Conservation (phyloP, 805 yeast species). For the Wickerhamiella azymoides region DNA sequence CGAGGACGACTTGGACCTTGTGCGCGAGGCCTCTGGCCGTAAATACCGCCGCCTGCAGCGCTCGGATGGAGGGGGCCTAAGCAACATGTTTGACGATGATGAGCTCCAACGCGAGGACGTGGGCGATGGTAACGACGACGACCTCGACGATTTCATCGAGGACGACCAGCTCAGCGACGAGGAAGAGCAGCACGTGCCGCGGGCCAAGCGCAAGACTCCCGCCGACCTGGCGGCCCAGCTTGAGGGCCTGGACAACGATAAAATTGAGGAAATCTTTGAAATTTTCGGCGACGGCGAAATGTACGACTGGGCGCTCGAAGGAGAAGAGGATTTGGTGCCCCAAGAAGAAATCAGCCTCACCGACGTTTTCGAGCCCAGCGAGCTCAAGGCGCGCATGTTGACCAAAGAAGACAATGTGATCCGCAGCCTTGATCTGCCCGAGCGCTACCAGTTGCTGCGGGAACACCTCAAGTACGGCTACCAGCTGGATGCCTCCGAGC, state of each 20-base stretch:
- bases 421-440: slow-evolving; percentile 80
- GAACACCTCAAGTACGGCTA: slow-evolving; percentile 52
- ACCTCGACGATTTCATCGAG: slow-evolving; percentile 92
- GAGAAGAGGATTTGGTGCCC: slow-evolving; percentile 39
- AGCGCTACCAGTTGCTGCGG: slow-evolving; percentile 73
- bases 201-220: slow-evolving; percentile 9
- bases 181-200: slow-evolving; percentile 29
- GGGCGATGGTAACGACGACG: slow-evolving; percentile 32
- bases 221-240: slow-evolving; percentile 20
- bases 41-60: slow-evolving; percentile 75
- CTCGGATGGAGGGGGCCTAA: slow-evolving; percentile 26
- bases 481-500: slow-evolving; percentile 49
- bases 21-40: slow-evolving; percentile 78
- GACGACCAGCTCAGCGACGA: slow-evolving; percentile 90
- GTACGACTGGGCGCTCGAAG: slow-evolving; percentile 95
- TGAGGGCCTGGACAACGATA: slow-evolving; percentile 65
- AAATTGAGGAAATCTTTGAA: slow-evolving; percentile 82
- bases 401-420: slow-evolving; percentile 86
- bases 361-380: slow-evolving; percentile 91
- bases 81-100: slow-evolving; percentile 60
- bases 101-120: slow-evolving; percentile 27
- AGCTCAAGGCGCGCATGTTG: slow-evolving; percentile 75
- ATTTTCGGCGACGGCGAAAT: slow-evolving; percentile 96
- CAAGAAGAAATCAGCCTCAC: slow-evolving; percentile 44
- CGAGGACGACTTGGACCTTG: slow-evolving; percentile 86